Evolutionary conservation across 768 basidiomycete species (phyloP), one percentile per base, ranked within the genome.

Genomic region (Mycena maculata): DNA sequence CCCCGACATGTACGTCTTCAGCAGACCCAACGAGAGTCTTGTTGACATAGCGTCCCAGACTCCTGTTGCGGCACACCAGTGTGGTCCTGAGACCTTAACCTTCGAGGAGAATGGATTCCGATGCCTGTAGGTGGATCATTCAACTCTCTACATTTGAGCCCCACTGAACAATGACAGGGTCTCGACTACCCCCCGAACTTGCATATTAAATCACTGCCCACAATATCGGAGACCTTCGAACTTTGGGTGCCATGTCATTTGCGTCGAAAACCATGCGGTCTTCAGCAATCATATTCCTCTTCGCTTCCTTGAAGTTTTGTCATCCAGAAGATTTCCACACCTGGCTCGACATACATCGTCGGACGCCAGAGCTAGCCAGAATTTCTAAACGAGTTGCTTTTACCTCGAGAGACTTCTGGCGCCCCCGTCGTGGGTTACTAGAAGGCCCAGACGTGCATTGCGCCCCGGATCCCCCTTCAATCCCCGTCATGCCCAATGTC

Each of bases 161-260:
- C n/a, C n/a, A n/a, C n/a, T n/a, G n/a, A 6, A 44, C n/a, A 36
- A 13, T 7, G 20, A n/a, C n/a, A 63, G 62, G 52, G 52, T 63
- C 44, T 9, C 18, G 23, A 16, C 25, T 63, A 30, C 44, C 62
- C 3, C 41, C 30, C 13, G 62, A 63, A 47, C 13, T 56, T 7
- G 23, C 30, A 13, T 27, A 53, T n/a, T 38, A 55, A 36, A 63
- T 63, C 23, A 50, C 41, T 50, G 9, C 41, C 3, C 62, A 63
- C 54, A 47, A 39, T 39, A 23, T 12, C 3, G 53, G 38, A 8
- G 28, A 55, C 22, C 1, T 33, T n/a, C 25, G 22, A 18, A 52
- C 63, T 22, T 42, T 65, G 25, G 13, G 48, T 3, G 54, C 63
- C n/a, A 57, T 65, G 63, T 25, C 30, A 12, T 45, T 56, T 3